Conservation (phyloP, 176 grass and related monocot genomes). For the Paspalum vaginatum region DNA sequence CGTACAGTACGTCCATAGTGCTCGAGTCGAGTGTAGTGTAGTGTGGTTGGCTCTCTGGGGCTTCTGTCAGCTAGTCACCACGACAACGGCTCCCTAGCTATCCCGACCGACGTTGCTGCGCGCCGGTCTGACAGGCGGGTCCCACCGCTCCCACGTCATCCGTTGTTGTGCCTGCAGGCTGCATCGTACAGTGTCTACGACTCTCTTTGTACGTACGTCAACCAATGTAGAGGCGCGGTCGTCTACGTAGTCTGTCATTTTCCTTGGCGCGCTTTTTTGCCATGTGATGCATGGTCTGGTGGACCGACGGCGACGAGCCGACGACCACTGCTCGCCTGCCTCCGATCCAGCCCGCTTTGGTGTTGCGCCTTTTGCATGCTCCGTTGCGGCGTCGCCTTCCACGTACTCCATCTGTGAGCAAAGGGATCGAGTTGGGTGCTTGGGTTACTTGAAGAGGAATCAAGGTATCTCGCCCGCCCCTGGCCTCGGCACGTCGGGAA, state of each 20-base stretch:
- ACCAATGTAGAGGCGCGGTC: too few species aligned
- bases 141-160: background rate
- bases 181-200: too few species aligned
- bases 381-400: slow-evolving; percentile 25
- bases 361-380: background rate
- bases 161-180: background rate
- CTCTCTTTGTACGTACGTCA: too few species aligned
- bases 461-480: too few species aligned
- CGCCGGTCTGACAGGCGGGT: background rate
- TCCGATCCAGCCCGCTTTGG: background rate
- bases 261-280: background rate
- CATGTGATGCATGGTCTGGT: too few species aligned
- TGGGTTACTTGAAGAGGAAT: slow-evolving; percentile 43
- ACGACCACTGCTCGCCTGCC: background rate
- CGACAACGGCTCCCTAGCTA: background rate
- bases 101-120: background rate
- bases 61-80: background rate
- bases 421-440: background rate
- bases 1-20: too few species aligned
- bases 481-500: slow-evolving; percentile 1
- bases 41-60: too few species aligned
- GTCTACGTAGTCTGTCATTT: background rate
- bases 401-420: background rate
- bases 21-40: too few species aligned
- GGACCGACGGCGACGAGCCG: background rate